Conservation (phyloP, 1,284 basidiomycete species). For the Rhodofomes roseus region DNA sequence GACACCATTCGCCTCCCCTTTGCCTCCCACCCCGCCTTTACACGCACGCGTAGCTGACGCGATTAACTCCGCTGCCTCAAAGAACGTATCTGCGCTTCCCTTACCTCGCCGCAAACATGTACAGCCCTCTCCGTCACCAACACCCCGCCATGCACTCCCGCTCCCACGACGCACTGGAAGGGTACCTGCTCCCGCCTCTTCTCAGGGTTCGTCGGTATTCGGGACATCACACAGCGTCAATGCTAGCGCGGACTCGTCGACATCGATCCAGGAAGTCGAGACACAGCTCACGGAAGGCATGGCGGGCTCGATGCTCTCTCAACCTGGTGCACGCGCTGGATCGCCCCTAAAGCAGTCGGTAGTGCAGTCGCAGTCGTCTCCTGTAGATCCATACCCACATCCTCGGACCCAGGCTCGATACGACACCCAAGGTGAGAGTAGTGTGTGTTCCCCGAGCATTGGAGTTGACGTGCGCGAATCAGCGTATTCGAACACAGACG, state of each 20-base stretch:
- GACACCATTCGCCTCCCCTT: conserved; percentile 11
- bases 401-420: neutral
- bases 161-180: conserved; percentile 1
- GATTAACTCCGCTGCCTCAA: conserved; percentile 11
- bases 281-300: conserved; percentile 16
- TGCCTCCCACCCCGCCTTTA: conserved; percentile 17
- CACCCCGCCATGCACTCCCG: neutral
- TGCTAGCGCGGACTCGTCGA: conserved; percentile 3
- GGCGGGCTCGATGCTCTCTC: neutral
- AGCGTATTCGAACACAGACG: neutral
- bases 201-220: neutral
- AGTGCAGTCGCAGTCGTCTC: neutral
- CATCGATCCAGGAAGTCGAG: conserved; percentile 17
- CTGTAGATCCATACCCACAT: neutral
- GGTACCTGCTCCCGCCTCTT: neutral
- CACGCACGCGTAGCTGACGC: conserved; percentile 16
- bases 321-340: neutral
- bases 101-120: neutral
- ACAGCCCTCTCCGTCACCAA: conserved; percentile 1
- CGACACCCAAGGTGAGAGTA: neutral
- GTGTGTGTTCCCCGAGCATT: too few species aligned
- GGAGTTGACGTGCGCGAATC: neutral
- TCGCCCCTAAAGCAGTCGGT: neutral
- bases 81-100: conserved; percentile 6
- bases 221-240: neutral